Base-by-base conservation (phyloP, 2,329 filamentous ascomycete genomes). In the Venturia asperata region DNA sequence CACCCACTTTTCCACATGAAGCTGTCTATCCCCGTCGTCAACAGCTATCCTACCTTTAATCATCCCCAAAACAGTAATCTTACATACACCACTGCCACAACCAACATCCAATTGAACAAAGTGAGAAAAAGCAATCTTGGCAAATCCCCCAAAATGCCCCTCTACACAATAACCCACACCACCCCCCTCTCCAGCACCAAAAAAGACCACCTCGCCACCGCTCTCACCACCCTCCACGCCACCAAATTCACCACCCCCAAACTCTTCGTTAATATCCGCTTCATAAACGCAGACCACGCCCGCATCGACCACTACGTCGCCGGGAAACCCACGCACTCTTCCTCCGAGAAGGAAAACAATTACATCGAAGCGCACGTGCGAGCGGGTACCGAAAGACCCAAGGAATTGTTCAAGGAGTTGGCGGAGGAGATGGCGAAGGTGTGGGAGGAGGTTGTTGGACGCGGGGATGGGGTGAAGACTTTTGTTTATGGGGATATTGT, bases 191-290 rank as follows among this genome's bases (percentile, higher is more conserved):
- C 70, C 47, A 19, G 66, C 5, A 55, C 67, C 11, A 78, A 81
- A 71, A 70, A 75, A 61, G 70, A 76, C 30, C 69, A 74, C 7
- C 71, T 81, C 39, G 78, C 79, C 9, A 65, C 68, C 17, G 71
- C 71, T 11, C 75, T 80, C 39, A 80, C 79, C 13, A 67, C 68
- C 10, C 75, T 80, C 43, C 78, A 81, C 70, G 71, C 74, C 66
- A 73, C 67, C 6, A 72, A 74, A 63, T 80, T 80, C 74, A 73
- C 71, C 55, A 75, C 77, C 0, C 77, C 78, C 0, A 73, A 71
- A 3, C 69, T 77, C 30, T 80, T 81, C 71, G 78, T 81, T 61
- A 78, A 80, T 67, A 73, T 80, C 17, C 69, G 71, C 19, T 79
- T 78, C 69, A 73, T 69, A 6, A 27, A 42, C 30, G 62, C 62